Conservation (phyloP, 345 rosid species). For the Hibiscus mutabilis region DNA sequence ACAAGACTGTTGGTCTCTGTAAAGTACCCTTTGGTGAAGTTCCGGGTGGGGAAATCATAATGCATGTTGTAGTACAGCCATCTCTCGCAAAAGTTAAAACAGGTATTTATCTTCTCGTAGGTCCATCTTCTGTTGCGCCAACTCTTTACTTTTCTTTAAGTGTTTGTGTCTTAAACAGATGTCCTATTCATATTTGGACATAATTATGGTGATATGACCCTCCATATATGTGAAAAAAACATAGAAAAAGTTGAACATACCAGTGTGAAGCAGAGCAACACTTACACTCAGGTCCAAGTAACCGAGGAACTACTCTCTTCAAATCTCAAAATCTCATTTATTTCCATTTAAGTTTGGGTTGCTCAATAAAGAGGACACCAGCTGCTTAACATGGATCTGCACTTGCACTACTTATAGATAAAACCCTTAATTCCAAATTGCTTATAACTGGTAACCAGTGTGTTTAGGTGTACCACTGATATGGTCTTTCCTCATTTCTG, state of each 20-base stretch:
- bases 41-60: slow-evolving; percentile 46
- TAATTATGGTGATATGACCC: background rate
- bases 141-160: background rate
- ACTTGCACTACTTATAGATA: background rate
- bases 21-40: slow-evolving; percentile 66
- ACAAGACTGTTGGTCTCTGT: slow-evolving; percentile 79
- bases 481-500: background rate
- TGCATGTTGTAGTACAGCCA: slow-evolving; percentile 77
- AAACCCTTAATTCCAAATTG: background rate
- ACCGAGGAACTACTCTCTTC: background rate
- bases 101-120: slow-evolving; percentile 27
- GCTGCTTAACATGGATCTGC: background rate
- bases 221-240: background rate
- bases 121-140: background rate
- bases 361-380: background rate
- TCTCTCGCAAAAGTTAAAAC: slow-evolving; percentile 48
- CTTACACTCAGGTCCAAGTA: background rate
- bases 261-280: background rate
- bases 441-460: background rate
- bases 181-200: background rate
- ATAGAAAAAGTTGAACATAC: background rate
- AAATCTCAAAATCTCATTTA: background rate
- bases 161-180: background rate
- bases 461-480: background rate
- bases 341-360: background rate